A percentile compares a stretch with the other conserved stretches of the same genome.
phyloP scores from a whole-genome alignment of 2,329 filamentous ascomycete species.

The Aspergillus fructus region DNA sequence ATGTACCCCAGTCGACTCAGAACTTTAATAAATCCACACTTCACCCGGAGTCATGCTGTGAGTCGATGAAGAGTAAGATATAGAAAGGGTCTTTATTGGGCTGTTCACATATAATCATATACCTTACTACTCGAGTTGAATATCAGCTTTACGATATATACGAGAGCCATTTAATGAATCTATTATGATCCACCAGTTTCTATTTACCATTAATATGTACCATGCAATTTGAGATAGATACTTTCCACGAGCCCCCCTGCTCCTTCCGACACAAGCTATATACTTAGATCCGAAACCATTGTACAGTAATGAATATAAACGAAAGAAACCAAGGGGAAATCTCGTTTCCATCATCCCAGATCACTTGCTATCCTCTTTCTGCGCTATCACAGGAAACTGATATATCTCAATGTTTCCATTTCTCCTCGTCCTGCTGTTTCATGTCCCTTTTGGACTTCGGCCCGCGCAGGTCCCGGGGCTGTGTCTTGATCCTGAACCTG shows the following conservation, averaged over 20 bases:
- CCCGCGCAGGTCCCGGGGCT: neutral
- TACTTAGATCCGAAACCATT: conserved; percentile 17
- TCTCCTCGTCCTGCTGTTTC: neutral
- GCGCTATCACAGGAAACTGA: neutral
- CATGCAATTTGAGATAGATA: neutral
- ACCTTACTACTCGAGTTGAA: neutral
- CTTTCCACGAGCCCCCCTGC: conserved; percentile 15
- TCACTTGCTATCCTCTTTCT: neutral
- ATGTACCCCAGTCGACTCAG: conserved; percentile 45
- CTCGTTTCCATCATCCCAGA: neutral
- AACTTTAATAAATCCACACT: conserved; percentile 43
- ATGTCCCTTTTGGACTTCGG: neutral
- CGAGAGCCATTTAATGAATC: neutral
- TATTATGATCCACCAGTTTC: too few species aligned
- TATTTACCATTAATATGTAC: too few species aligned
- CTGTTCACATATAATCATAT: neutral
- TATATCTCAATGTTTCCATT: neutral
- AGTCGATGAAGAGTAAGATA: conserved; percentile 32
- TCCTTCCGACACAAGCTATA: neutral
- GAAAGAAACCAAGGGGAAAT: neutral
- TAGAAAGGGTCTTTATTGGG: conserved; percentile 18
- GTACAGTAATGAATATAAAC: conserved; percentile 19
- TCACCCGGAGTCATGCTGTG: conserved; percentile 23
- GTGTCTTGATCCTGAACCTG: neutral
- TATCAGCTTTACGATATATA: neutral